phyloP scores from a whole-genome alignment of 108 stramenopile species.

The Conticribra weissflogii region DNA sequence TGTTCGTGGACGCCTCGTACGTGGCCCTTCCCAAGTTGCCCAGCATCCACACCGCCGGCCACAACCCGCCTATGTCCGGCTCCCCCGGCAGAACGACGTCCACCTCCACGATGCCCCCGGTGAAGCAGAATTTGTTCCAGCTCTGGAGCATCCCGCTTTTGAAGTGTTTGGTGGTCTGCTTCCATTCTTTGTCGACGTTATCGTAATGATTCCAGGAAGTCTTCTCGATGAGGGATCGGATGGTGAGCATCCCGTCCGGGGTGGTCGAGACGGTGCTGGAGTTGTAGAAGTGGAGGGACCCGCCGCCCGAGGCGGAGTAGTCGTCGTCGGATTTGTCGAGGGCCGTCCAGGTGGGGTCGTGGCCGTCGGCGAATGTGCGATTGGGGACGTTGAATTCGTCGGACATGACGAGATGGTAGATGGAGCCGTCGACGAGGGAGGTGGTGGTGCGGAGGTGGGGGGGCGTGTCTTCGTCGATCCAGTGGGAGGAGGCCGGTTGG shows the following conservation, averaged over 20 bases:
- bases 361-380: slow-evolving; percentile 91
- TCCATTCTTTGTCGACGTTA: slow-evolving; percentile 67
- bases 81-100: slow-evolving; percentile 92
- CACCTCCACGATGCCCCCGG: slow-evolving; percentile 95
- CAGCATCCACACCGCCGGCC: slow-evolving; percentile 97
- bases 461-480: slow-evolving; percentile 85
- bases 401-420: slow-evolving; percentile 84
- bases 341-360: slow-evolving; percentile 95
- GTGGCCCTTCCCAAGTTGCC: slow-evolving; percentile 95
- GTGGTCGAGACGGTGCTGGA: slow-evolving; percentile 78
- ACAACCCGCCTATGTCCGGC: slow-evolving; percentile 78
- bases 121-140: slow-evolving; percentile 99
- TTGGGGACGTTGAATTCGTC: slow-evolving; percentile 88
- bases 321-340: slow-evolving; percentile 92
- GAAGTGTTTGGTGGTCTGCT: slow-evolving; percentile 65
- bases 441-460: slow-evolving; percentile 62
- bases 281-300: slow-evolving; percentile 95
- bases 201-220: slow-evolving; percentile 77
- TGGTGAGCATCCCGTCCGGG: slow-evolving; percentile 86
- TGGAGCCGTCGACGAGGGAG: slow-evolving; percentile 73
- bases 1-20: slow-evolving; percentile 86
- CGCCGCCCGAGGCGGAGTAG: slow-evolving; percentile 78
- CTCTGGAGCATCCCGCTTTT: slow-evolving; percentile 90
- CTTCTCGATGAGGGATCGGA: slow-evolving; percentile 62
- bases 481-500: not conserved